phyloP scores from a whole-genome alignment of 805 yeast species.

The Kluyveromyces dobzhanskii region DNA sequence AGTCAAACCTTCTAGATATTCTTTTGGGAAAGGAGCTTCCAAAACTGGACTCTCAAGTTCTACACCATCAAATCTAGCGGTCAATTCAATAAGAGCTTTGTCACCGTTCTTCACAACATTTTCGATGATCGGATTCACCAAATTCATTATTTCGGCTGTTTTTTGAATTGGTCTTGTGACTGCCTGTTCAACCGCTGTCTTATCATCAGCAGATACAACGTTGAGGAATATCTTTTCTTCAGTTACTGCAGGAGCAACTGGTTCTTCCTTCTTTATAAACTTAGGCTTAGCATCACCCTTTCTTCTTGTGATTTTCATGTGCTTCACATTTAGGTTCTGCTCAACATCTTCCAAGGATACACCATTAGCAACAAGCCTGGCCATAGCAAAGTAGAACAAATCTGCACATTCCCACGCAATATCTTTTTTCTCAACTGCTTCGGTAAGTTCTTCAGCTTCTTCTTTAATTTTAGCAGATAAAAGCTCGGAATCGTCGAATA shows the following conservation, averaged over 20 bases:
- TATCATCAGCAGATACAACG: slow-evolving; percentile 19
- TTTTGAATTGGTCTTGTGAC: slow-evolving; percentile 92
- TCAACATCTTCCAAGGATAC: slow-evolving; percentile 78
- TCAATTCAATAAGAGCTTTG: slow-evolving; percentile 75
- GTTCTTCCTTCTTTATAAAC: slow-evolving; percentile 38
- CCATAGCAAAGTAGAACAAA: slow-evolving; percentile 64
- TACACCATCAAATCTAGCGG: slow-evolving; percentile 88
- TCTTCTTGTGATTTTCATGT: slow-evolving; percentile 81
- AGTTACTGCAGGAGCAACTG: slow-evolving; percentile 22
- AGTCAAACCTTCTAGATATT: slow-evolving; percentile 61
- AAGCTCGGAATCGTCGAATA: slow-evolving; percentile 69
- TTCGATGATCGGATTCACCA: slow-evolving; percentile 84
- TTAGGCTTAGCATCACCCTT: slow-evolving; percentile 92
- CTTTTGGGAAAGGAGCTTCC: slow-evolving; percentile 78
- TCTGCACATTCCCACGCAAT: slow-evolving; percentile 98
- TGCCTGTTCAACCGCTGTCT: slow-evolving; percentile 46
- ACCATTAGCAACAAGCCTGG: slow-evolving; percentile 69
- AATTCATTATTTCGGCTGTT: slow-evolving; percentile 83
- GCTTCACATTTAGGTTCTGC: slow-evolving; percentile 72
- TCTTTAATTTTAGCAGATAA: slow-evolving; percentile 84
- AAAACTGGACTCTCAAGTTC: slow-evolving; percentile 62
- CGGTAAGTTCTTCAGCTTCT: slow-evolving; percentile 93
- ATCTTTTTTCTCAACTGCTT: slow-evolving; percentile 60
- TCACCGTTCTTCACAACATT: slow-evolving; percentile 76
- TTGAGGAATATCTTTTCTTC: slow-evolving; percentile 23